Evolutionary conservation across 2,329 filamentous ascomycete species (phyloP).

Genomic region (Claviceps arundinis): DNA sequence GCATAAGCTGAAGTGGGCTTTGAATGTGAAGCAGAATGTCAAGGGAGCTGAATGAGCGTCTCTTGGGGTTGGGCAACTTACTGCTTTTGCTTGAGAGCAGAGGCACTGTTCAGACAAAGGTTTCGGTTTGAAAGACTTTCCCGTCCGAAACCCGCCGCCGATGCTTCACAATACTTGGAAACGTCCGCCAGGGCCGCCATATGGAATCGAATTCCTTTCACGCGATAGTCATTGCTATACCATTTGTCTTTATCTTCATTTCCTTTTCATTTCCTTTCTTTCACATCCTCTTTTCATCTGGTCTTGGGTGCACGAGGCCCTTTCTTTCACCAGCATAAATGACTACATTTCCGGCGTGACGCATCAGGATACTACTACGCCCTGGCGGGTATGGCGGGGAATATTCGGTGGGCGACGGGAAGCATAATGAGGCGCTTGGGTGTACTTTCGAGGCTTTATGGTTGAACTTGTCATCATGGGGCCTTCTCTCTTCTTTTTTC

Average conservation of each 20-base stretch:
- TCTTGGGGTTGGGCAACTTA: background rate
- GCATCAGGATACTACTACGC: conserved; percentile 5
- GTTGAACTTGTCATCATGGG: background rate
- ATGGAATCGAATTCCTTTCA: background rate
- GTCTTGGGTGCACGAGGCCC: background rate
- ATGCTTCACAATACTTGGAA: background rate
- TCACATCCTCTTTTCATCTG: background rate
- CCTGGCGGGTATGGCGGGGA: background rate
- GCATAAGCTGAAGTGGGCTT: conserved; percentile 59
- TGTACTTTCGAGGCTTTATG: conserved; percentile 6
- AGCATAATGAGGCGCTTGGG: conserved; percentile 5
- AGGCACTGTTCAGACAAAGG: no score
- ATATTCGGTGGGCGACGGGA: background rate
- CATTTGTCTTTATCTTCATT: background rate
- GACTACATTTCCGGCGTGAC: conserved; percentile 2
- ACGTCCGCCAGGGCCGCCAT: background rate
- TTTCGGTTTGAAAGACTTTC: no score
- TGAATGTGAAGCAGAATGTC: conserved; percentile 52
- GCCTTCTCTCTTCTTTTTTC: background rate
- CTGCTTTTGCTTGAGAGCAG: no score
- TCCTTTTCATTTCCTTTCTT: background rate
- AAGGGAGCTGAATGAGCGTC: conserved; percentile 33
- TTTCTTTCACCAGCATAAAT: conserved; percentile 3
- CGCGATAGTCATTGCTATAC: conserved; percentile 3
- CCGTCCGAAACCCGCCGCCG: background rate